phyloP scores from a whole-genome alignment of 2,329 filamentous ascomycete genomes.

The Graphium sp. region DNA sequence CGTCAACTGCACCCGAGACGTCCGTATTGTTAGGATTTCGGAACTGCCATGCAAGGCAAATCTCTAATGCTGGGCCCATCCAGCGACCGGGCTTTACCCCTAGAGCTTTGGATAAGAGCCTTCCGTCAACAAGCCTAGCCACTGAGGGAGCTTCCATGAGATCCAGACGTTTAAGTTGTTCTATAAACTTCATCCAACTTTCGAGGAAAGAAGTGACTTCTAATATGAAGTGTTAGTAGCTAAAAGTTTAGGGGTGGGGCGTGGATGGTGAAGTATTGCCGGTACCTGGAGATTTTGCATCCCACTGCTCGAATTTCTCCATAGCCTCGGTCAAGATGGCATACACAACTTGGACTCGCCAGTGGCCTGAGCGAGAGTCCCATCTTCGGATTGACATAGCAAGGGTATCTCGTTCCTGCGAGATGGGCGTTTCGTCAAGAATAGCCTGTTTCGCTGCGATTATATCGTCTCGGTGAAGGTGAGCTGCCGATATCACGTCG shows the following conservation, averaged over 20 bases:
- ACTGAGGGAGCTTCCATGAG: constrained; percentile 40
- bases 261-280: constrained; percentile 17
- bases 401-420: constrained; percentile 41
- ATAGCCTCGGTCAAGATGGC: constrained; percentile 48
- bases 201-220: constrained; percentile 26
- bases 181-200: constrained; percentile 37
- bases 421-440: constrained; percentile 23
- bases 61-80: constrained; percentile 64
- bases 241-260: too few relatives aligned
- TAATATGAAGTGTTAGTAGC: constrained; percentile 9
- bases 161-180: constrained; percentile 35
- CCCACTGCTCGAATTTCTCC: constrained; percentile 16
- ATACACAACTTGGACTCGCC: constrained; percentile 55
- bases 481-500: constrained; percentile 47
- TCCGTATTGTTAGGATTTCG: constrained; percentile 55
- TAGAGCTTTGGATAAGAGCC: constrained; percentile 50
- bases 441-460: constrained; percentile 39
- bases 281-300: constrained; percentile 9
- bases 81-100: constrained; percentile 62
- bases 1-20: constrained; percentile 37
- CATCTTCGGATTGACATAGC: constrained; percentile 62
- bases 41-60: constrained; percentile 79
- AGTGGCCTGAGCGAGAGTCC: constrained; percentile 45
- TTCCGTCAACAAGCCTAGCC: constrained; percentile 58
- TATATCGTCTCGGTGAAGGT: constrained; percentile 48